Evolutionary conservation across 495 filamentous ascomycete species (phyloP).

Genomic region (Wilcoxina mikolae): DNA sequence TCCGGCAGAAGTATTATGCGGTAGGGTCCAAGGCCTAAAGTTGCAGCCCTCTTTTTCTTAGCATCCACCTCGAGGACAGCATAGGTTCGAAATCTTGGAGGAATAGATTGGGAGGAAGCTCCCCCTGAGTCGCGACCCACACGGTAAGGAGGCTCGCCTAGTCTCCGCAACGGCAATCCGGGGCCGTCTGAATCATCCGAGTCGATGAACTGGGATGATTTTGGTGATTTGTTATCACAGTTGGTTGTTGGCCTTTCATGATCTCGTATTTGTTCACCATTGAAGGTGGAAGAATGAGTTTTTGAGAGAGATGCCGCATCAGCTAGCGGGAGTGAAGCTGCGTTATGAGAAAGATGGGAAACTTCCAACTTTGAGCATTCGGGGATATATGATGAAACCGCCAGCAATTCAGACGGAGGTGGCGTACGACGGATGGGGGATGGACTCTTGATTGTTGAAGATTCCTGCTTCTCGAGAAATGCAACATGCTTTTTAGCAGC

Average conservation of each 20-base stretch:
- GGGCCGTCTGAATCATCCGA: constrained; percentile 25
- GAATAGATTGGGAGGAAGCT: constrained; percentile 18
- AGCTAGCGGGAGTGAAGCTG: no score
- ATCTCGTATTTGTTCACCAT: background rate
- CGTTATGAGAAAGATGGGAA: no score
- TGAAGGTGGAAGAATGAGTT: background rate
- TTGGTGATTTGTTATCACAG: constrained; percentile 9
- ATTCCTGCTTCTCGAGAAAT: no score
- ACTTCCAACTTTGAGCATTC: no score
- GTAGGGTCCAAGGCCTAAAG: constrained; percentile 54
- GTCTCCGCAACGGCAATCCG: background rate
- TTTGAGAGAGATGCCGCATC: no score
- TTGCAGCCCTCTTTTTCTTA: constrained; percentile 93
- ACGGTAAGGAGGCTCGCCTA: constrained; percentile 16
- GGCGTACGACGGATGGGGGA: background rate
- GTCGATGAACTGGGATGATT: constrained; percentile 1
- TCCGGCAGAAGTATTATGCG: constrained; percentile 86
- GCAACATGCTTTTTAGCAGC: constrained; percentile 20
- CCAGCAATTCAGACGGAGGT: background rate
- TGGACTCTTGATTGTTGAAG: constrained; percentile 12
- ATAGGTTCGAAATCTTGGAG: constrained; percentile 29
- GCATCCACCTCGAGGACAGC: constrained; percentile 81
- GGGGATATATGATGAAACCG: no score
- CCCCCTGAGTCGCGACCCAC: constrained; percentile 17
- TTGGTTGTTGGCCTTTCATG: constrained; percentile 13